Conservation (phyloP, 2,329 filamentous ascomycete genomes). For the Colletotrichum trifolii region DNA sequence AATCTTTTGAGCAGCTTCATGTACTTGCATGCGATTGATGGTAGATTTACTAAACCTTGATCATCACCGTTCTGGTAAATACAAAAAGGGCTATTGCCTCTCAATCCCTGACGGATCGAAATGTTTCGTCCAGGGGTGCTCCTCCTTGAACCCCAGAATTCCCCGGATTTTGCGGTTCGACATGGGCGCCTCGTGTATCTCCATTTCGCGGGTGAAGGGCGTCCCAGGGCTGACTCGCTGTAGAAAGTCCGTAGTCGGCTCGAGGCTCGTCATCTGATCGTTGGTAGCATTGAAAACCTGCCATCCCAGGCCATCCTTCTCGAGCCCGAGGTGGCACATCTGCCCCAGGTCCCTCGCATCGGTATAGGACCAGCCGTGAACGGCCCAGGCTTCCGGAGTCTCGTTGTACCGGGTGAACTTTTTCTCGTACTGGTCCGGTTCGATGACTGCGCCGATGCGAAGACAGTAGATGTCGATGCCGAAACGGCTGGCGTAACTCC, state of each 20-base stretch:
- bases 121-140: slow-evolving; percentile 62
- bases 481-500: slow-evolving; percentile 67
- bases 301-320: slow-evolving; percentile 67
- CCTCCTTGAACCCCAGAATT: slow-evolving; percentile 68
- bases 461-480: slow-evolving; percentile 69
- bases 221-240: slow-evolving; percentile 59
- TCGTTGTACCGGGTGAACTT: slow-evolving; percentile 63
- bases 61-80: too few species aligned
- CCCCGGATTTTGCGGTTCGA: slow-evolving; percentile 70
- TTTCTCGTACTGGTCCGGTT: slow-evolving; percentile 68
- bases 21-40: too few species aligned
- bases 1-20: too few species aligned
- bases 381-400: slow-evolving; percentile 61
- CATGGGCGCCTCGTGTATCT: slow-evolving; percentile 67
- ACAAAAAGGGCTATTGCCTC: too few species aligned
- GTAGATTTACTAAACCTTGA: too few species aligned
- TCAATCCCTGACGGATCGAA: too few species aligned
- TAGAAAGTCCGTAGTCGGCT: slow-evolving; percentile 63
- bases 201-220: slow-evolving; percentile 66
- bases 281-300: slow-evolving; percentile 75
- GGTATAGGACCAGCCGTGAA: slow-evolving; percentile 72
- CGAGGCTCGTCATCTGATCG: slow-evolving; percentile 66
- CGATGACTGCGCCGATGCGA: slow-evolving; percentile 70
- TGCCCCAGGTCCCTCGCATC: slow-evolving; percentile 71
- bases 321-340: slow-evolving; percentile 66